Base-by-base conservation (phyloP, 1,284 basidiomycete species). In the Afroboletus lepidellus region DNA sequence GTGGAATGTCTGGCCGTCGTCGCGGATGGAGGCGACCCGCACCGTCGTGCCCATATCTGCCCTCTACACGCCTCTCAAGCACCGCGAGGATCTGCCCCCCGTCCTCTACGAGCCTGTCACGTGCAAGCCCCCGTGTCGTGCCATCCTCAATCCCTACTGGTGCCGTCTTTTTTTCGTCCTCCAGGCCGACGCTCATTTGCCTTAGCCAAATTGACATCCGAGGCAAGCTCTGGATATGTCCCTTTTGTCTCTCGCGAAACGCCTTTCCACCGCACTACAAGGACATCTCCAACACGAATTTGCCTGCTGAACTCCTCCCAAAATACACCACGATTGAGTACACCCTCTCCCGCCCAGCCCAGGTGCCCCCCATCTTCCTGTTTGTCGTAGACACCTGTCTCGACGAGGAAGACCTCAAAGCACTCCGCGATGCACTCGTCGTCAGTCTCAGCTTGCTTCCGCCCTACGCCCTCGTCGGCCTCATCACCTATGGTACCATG, bases 301-400 rank as follows among this genome's bases (percentile, higher is more conserved):
- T 98, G 23, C 96, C 96, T 41, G 90, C 94, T 20, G 96, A 99
- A 73, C 81, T 99, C 25, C 73, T 98, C 41, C 95, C 96, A 66
- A 97, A 98, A 75, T 98, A 98, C 80, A 98, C 96, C 42, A 99
- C 96, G 16, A 98, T 99, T 75, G 96, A 99, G 76, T 98, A 99
- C 77, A 98, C 95, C 11, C 87, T 99, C 46, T 83, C 90, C 38
- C 85, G 96, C 50, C 90, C 93, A 12, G 92, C 89, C 11, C 92
- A 89, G 63, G 88, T 97, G 49, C 95, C 95, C 1, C 96, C 97
- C 53, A 83, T 98, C 72, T 98, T 99, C 79, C 79, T 99, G 50
- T 98, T 95, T 67, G 94, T 98, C 45, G 89, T 99, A 49, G 96
- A 99, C 72, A 98, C 95, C 27, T 99, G 97, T 71, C 78, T 99